Conservation (phyloP, 2,329 filamentous ascomycete species). For the Colletotrichum lupini region DNA sequence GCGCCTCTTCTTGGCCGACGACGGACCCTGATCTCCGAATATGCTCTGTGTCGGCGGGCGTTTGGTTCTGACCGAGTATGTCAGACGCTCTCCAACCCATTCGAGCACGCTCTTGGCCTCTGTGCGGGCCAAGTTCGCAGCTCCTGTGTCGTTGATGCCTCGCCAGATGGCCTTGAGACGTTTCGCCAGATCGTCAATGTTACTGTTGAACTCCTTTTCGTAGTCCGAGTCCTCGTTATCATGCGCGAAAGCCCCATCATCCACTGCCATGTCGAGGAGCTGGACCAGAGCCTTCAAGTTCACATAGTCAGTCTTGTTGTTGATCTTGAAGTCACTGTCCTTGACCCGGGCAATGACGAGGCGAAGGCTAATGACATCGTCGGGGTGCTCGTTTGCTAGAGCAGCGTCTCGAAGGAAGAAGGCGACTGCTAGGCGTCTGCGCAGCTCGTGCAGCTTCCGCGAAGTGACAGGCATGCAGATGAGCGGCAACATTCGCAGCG, state of each 20-base stretch:
- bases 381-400: conserved; percentile 53
- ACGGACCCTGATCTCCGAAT: conserved; percentile 55
- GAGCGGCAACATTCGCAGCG: conserved; percentile 68
- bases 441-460: conserved; percentile 66
- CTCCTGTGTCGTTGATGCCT: conserved; percentile 79
- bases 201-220: conserved; percentile 70
- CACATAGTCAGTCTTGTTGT: conserved; percentile 72
- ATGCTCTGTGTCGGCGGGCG: conserved; percentile 64
- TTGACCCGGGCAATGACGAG: conserved; percentile 58
- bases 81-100: conserved; percentile 77
- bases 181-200: conserved; percentile 74
- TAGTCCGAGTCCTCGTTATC: conserved; percentile 43
- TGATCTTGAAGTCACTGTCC: conserved; percentile 62
- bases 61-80: conserved; percentile 76
- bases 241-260: conserved; percentile 61
- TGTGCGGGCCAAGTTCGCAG: conserved; percentile 76
- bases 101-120: conserved; percentile 83
- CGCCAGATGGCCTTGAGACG: conserved; percentile 67
- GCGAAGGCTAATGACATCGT: conserved; percentile 54
- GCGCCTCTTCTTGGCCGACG: conserved; percentile 50
- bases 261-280: conserved; percentile 81
- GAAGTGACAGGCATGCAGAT: conserved; percentile 66
- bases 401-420: conserved; percentile 67
- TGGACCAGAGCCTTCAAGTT: conserved; percentile 73
- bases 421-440: conserved; percentile 73